Conservation (phyloP, 2,329 filamentous ascomycete genomes). For the Paracamarosporium sp. region DNA sequence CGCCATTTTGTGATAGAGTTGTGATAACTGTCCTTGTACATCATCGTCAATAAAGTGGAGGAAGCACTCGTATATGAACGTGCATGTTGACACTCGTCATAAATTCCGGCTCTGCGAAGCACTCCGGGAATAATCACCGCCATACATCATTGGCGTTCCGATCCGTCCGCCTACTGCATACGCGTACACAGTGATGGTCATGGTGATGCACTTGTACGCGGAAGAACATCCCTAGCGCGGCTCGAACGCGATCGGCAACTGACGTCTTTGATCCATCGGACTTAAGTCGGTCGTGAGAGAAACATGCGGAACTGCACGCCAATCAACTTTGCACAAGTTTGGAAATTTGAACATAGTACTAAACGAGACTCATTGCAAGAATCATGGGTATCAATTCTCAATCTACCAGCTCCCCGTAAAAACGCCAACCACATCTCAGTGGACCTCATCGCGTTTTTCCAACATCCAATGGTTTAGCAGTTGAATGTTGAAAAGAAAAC, state of each 20-base stretch:
- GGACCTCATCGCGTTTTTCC: neutral
- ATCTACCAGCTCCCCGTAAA: neutral
- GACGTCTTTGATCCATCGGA: neutral
- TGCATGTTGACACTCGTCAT: neutral
- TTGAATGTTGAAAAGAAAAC: neutral
- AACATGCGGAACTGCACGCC: neutral
- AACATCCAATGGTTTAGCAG: no score
- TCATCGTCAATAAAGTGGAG: neutral
- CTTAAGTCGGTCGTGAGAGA: neutral
- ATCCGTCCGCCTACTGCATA: neutral
- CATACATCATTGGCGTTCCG: neutral
- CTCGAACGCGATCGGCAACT: neutral
- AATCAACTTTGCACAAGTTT: no score
- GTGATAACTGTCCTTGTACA: neutral
- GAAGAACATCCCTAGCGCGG: neutral
- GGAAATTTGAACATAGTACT: no score
- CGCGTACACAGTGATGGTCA: neutral
- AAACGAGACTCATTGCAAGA: neutral
- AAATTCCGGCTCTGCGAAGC: neutral
- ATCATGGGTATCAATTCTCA: slow-evolving; percentile 4
- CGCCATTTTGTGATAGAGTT: neutral
- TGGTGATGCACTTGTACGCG: no score
- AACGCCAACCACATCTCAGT: neutral
- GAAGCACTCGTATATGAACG: neutral
- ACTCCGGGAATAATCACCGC: neutral